Conservation (phyloP, 192 early-diverging fungal species). For the Oehlia diaphana region DNA sequence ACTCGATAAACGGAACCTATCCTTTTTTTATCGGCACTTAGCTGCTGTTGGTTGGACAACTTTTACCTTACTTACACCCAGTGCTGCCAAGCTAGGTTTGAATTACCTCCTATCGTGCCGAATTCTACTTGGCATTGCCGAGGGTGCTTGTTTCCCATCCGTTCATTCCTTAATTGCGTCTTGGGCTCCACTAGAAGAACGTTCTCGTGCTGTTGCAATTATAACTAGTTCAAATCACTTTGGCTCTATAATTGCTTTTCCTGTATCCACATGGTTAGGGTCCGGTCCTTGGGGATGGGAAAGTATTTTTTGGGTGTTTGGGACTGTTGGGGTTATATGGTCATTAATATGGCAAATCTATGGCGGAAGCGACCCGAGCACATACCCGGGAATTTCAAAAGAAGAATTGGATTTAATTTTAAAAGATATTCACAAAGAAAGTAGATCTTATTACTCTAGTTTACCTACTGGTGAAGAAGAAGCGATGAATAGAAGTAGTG, state of each 20-base stretch:
- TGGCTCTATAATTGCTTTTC: conserved; percentile 41
- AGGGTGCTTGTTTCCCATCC: conserved; percentile 41
- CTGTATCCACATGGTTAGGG: conserved; percentile 38
- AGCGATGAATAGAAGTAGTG: not conserved
- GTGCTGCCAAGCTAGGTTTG: conserved; percentile 26
- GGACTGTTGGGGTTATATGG: conserved; percentile 35
- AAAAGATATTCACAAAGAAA: not conserved
- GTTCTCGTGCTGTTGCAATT: conserved; percentile 38
- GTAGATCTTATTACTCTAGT: not conserved
- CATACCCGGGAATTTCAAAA: conserved; percentile 30
- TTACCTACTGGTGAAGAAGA: conserved; percentile 5
- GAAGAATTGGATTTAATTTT: conserved; percentile 34
- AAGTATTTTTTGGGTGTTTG: conserved; percentile 45
- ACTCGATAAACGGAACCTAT: not conserved
- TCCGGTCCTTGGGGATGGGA: conserved; percentile 42
- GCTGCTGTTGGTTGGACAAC: conserved; percentile 36
- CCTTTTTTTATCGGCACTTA: conserved; percentile 8
- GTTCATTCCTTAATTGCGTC: conserved; percentile 39
- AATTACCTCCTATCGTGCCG: conserved; percentile 31
- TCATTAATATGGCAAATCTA: conserved; percentile 37
- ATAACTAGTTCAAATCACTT: conserved; percentile 34
- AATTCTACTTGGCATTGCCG: conserved; percentile 38
- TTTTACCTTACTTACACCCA: conserved; percentile 36
- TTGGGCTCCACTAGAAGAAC: conserved; percentile 38
- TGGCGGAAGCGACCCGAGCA: conserved; percentile 33